These are phyloP conservation scores for Sistotremastrum niveocremeum DNA, from an alignment of 768 basidiomycete genomes.

Conservation along the genomic window DNA sequence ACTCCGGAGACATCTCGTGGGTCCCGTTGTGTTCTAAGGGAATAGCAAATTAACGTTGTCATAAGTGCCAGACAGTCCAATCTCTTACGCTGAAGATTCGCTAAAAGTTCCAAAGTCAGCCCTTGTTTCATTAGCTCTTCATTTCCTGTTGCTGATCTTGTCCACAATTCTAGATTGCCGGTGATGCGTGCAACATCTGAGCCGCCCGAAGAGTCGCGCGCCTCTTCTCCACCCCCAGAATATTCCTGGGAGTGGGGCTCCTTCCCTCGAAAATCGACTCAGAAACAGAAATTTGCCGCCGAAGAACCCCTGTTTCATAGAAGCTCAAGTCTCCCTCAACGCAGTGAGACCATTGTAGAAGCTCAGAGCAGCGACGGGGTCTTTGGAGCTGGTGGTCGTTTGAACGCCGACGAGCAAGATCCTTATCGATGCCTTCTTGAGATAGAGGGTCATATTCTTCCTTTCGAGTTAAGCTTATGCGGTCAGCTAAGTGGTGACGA, in stretches of 20 bases:
- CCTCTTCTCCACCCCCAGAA: constrained; percentile 23
- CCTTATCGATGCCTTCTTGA: constrained; percentile 49
- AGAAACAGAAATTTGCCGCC: constrained; percentile 33
- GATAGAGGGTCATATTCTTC: constrained; percentile 42
- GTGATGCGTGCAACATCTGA: constrained; percentile 6
- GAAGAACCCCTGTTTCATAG: constrained; percentile 23
- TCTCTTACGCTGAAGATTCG: constrained; percentile 1
- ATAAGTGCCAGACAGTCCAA: constrained; percentile 1
- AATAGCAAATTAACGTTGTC: too few species aligned
- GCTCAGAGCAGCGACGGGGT: constrained; percentile 4
- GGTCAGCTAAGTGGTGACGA: constrained; percentile 24
- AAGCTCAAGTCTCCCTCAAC: constrained; percentile 46
- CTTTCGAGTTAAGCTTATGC: constrained; percentile 67
- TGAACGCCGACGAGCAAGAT: constrained; percentile 48
- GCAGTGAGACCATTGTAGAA: constrained; percentile 5
- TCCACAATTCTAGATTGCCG: neutral
- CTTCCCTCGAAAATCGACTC: constrained; percentile 70
- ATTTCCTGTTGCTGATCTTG: too few species aligned
- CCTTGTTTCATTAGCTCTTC: too few species aligned
- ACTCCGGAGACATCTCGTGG: constrained; percentile 3
- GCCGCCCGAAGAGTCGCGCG: constrained; percentile 7
- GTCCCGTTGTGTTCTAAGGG: neutral
- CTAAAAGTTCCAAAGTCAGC: too few species aligned
- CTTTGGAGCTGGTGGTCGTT: constrained; percentile 39
- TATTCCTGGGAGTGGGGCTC: constrained; percentile 95